These are phyloP conservation scores for Blastobotrys illinoisensis DNA, from an alignment of 1,139 yeast species.

Conservation along the genomic window DNA sequence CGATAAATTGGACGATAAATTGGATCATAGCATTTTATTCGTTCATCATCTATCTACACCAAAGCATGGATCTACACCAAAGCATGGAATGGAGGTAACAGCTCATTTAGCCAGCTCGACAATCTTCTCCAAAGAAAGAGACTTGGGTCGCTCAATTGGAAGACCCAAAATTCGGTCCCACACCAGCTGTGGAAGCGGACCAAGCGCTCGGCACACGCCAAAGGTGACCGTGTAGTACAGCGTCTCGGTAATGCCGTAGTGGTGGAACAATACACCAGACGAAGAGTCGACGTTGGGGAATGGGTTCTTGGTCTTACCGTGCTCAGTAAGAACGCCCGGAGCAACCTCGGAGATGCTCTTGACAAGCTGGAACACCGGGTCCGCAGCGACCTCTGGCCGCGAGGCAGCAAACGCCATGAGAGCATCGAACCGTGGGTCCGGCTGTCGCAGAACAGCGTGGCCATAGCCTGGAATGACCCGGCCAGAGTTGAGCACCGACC, in stretches of 20 bases:
- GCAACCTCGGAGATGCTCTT: constrained; percentile 52
- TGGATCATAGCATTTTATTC: neutral
- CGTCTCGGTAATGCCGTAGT: constrained; percentile 93
- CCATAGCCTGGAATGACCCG: constrained; percentile 99
- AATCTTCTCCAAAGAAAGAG: constrained; percentile 61
- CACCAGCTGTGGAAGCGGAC: constrained; percentile 94
- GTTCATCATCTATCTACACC: neutral
- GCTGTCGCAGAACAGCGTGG: constrained; percentile 94
- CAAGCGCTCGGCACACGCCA: constrained; percentile 97
- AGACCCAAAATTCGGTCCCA: constrained; percentile 93
- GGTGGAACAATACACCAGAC: constrained; percentile 72
- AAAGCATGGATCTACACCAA: too few species aligned
- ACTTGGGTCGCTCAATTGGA: constrained; percentile 97
- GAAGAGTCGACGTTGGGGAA: constrained; percentile 60
- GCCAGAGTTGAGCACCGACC: constrained; percentile 90
- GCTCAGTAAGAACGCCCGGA: constrained; percentile 49
- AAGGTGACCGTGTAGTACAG: constrained; percentile 96
- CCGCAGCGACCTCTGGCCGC: constrained; percentile 34
- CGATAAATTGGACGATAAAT: too few species aligned
- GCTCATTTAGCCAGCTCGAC: constrained; percentile 27
- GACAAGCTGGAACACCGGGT: constrained; percentile 67
- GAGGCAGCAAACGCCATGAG: constrained; percentile 82
- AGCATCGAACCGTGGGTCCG: constrained; percentile 97
- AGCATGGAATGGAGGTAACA: too few species aligned
- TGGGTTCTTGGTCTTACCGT: constrained; percentile 61